A percentile compares a stretch with the other conserved stretches of the same genome.
These are phyloP conservation scores for Ulvella scutata DNA, from an alignment of 139 green algal genomes.

Conservation along the genomic window DNA sequence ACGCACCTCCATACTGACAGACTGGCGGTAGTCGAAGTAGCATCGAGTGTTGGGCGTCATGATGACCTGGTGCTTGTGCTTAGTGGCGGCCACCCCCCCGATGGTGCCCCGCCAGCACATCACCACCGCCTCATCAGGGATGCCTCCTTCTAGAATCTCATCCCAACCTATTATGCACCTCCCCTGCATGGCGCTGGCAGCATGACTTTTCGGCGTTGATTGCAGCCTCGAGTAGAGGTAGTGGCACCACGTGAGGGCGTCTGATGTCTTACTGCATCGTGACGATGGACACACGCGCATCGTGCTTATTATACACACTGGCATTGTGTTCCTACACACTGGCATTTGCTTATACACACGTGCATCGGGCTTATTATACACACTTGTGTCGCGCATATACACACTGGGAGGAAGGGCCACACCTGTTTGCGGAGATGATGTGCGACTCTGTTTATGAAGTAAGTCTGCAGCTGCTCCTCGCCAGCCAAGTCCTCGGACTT, in stretches of 20 bases:
- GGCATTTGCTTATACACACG: too few relatives aligned
- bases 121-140: slow-evolving; percentile 24
- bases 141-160: slow-evolving; percentile 41
- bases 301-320: too few relatives aligned
- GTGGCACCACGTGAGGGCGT: too few relatives aligned
- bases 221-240: too few relatives aligned
- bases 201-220: too few relatives aligned
- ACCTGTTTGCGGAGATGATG: slow-evolving; percentile 21
- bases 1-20: slow-evolving; percentile 4
- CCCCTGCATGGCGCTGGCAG: too few relatives aligned
- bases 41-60: slow-evolving; percentile 47
- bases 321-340: too few relatives aligned
- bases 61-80: slow-evolving; percentile 37
- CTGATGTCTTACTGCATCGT: too few relatives aligned
- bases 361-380: too few relatives aligned
- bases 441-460: slow-evolving; percentile 30
- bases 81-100: slow-evolving; percentile 32
- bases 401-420: too few relatives aligned
- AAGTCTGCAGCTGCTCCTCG: slow-evolving; percentile 41
- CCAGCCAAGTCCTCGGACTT: slow-evolving; percentile 11
- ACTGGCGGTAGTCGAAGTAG: slow-evolving; percentile 60
- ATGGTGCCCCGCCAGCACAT: slow-evolving; percentile 46
- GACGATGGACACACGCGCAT: too few relatives aligned
- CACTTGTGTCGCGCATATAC: too few relatives aligned
- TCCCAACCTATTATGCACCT: slow-evolving; percentile 46